Base-by-base conservation (phyloP, 192 early-diverging fungal genomes). In the Gaertneriomyces sp. region DNA sequence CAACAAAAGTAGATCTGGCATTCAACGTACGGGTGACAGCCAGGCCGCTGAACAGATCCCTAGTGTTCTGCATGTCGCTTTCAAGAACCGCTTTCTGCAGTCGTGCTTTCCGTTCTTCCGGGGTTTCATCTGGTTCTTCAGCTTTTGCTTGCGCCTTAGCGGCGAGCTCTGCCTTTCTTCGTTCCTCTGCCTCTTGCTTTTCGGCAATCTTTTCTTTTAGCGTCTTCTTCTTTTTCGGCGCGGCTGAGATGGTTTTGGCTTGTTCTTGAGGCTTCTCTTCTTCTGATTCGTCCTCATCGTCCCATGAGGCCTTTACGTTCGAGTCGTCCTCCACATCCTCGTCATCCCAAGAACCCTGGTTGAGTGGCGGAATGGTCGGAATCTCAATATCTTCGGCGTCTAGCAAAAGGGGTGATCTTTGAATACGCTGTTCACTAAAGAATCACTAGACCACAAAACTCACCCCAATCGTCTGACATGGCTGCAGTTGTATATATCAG, bases 1-100 rank as follows among this genome's bases (percentile, higher is more conserved):
- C 41, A 19, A 63, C 62, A 68, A 6, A 50, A 9, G 7, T 5
- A 14, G 43, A 12, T 63, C 64, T 20, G 14, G 47, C 10, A 42
- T 56, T 58, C 16, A 25, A 67, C 50, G 10, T 67, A 58, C 47
- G 20, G 12, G 19, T 20, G 12, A 50, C 57, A 6, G 67, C 6
- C 4, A 66, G 42, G 45, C 60, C 77, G 10, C 58, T 76, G 60
- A 84, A 76, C 39, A 84, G 61, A 14, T 75, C 74, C 42, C 64
- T 63, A 17, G 82, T 76, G 64, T 84, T 81, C 50, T 81, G 74
- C n/a, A 84, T 42, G 61, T 84, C 82, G 14, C 70, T 25, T 45
- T 80, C 79, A 11, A 79, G 45, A 8, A 77, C 71, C 33, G 53
- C 68, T 7, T 59, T 17, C 33, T 54, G 55, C 54, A 80, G 58